Conservation (phyloP, 108 stramenopile genomes). For the Nannochloropsis gaditana region DNA sequence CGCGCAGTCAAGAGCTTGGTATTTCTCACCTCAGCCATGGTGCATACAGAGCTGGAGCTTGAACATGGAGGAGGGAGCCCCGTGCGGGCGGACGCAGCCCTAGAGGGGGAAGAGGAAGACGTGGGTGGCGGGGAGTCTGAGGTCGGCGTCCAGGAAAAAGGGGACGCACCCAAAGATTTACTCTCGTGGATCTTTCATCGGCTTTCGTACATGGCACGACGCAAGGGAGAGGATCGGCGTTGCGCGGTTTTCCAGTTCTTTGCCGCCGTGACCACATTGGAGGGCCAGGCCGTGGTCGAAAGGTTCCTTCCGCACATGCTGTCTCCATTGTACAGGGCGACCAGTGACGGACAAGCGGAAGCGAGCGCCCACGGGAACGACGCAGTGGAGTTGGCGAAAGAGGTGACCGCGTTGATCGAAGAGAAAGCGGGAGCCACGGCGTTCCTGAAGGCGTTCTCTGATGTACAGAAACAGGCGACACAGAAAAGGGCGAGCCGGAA, state of each 20-base stretch:
- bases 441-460: slow-evolving; percentile 44
- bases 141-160: background rate
- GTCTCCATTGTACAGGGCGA: slow-evolving; percentile 32
- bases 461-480: slow-evolving; percentile 39
- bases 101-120: background rate
- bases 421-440: slow-evolving; percentile 44
- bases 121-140: background rate
- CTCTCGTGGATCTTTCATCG: slow-evolving; percentile 47
- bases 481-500: slow-evolving; percentile 42
- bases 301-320: slow-evolving; percentile 41
- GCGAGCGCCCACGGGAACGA: slow-evolving; percentile 29
- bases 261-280: slow-evolving; percentile 38
- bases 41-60: background rate
- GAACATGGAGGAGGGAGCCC: background rate
- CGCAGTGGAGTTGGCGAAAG: background rate
- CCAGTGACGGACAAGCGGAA: slow-evolving; percentile 32
- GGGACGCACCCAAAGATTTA: slow-evolving; percentile 23
- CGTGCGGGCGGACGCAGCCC: background rate
- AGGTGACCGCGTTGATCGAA: slow-evolving; percentile 51
- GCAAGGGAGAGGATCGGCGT: slow-evolving; percentile 42
- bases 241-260: slow-evolving; percentile 46
- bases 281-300: slow-evolving; percentile 19
- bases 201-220: slow-evolving; percentile 44
- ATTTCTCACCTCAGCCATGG: background rate
- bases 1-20: background rate